Evolutionary conservation across 331 rosid genomes (phyloP).

Genomic region (Quercus phellos): DNA sequence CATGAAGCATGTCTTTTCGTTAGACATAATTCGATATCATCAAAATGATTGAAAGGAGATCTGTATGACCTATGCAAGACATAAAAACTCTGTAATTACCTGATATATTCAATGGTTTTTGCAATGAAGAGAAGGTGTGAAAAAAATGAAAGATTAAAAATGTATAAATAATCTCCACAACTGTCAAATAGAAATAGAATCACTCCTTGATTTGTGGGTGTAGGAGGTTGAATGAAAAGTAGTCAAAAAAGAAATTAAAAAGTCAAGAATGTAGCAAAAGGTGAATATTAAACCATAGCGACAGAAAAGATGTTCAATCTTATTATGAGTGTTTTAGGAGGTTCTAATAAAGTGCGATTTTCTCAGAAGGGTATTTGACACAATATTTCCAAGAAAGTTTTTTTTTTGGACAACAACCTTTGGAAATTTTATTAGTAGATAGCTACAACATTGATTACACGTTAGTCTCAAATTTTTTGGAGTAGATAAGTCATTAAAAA

Average conservation of each 20-base stretch:
- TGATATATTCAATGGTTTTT: neutral
- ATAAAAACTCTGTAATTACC: neutral
- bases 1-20: neutral
- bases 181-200: neutral
- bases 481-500: no score
- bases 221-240: neutral
- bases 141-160: neutral
- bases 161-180: neutral
- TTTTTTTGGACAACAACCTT: no score
- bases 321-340: no score
- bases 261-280: neutral
- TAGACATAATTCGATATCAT: neutral
- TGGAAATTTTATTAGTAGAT: no score
- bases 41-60: neutral
- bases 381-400: no score
- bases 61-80: neutral
- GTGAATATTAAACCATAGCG: no score
- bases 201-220: neutral
- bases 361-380: no score
- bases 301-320: no score
- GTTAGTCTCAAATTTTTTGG: no score
- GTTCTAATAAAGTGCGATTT: no score
- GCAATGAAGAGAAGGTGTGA: neutral
- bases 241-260: neutral
- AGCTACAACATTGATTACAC: no score